A percentile compares a stretch with the other conserved stretches of the same genome.
phyloP scores from a whole-genome alignment of 495 filamentous ascomycete genomes.

The Penicillium canescens region DNA sequence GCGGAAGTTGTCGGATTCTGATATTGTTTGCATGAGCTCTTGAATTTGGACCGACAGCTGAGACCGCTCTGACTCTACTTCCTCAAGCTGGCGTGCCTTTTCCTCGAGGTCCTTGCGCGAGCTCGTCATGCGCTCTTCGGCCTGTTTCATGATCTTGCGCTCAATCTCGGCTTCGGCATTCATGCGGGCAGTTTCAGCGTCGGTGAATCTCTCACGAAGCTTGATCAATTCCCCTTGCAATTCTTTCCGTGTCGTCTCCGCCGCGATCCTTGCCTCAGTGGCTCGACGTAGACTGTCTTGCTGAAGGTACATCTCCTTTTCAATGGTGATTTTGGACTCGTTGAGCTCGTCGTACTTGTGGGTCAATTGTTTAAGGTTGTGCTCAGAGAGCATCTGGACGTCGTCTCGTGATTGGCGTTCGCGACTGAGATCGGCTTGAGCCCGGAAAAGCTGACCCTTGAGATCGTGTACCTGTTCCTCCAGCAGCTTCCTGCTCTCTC shows the following conservation, averaged over 20 bases:
- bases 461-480: constrained; percentile 86
- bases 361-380: constrained; percentile 78
- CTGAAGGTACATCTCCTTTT: constrained; percentile 98
- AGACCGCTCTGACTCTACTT: constrained; percentile 73
- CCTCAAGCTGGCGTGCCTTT: constrained; percentile 66
- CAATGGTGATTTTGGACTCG: constrained; percentile 93
- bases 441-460: constrained; percentile 78
- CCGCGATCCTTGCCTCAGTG: constrained; percentile 72
- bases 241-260: constrained; percentile 86
- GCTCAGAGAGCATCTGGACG: constrained; percentile 86
- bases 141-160: constrained; percentile 71
- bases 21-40: constrained; percentile 77
- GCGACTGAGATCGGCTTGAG: constrained; percentile 84
- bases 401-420: constrained; percentile 97
- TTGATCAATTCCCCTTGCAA: constrained; percentile 81
- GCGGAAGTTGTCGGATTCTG: constrained; percentile 84
- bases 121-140: constrained; percentile 78
- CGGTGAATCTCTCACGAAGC: constrained; percentile 77
- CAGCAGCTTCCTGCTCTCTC: constrained; percentile 79
- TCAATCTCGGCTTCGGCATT: constrained; percentile 81
- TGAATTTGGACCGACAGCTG: constrained; percentile 75
- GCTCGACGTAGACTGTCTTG: constrained; percentile 90
- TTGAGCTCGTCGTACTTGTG: constrained; percentile 87
- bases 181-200: constrained; percentile 80
- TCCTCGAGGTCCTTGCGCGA: constrained; percentile 77